Conservation (phyloP, 257 asterid genomes). For the Anisodus acutangulus region DNA sequence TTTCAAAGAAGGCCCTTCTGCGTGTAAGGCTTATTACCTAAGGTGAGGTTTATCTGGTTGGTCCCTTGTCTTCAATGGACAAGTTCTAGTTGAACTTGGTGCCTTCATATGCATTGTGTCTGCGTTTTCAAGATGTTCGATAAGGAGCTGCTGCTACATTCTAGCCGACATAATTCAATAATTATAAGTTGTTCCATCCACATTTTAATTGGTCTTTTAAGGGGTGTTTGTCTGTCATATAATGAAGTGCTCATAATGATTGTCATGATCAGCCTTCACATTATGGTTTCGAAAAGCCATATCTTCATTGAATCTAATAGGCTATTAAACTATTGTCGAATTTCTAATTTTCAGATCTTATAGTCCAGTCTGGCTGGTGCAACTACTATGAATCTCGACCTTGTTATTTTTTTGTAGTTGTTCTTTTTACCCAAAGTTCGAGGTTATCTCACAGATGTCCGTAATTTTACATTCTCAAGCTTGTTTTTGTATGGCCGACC, state of each 20-base stretch:
- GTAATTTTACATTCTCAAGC: conserved; percentile 9
- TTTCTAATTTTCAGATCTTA: conserved; percentile 14
- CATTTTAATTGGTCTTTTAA: background rate
- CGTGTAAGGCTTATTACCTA: conserved; percentile 86
- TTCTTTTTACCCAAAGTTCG: background rate
- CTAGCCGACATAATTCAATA: conserved; percentile 3
- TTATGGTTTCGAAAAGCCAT: conserved; percentile 32
- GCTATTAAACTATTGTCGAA: background rate
- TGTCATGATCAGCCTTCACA: background rate
- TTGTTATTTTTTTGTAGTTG: background rate
- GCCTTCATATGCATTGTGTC: conserved; percentile 10
- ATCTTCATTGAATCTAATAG: background rate
- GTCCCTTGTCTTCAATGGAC: conserved; percentile 22
- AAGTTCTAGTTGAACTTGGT: background rate
- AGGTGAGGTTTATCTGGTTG: conserved; percentile 53
- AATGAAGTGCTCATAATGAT: conserved; percentile 10
- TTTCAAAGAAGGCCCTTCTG: conserved; percentile 90
- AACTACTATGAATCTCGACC: background rate
- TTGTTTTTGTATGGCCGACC: background rate
- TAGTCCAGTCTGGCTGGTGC: background rate
- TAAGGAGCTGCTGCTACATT: background rate
- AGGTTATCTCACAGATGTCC: background rate
- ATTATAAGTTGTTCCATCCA: background rate
- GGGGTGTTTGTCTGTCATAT: background rate
- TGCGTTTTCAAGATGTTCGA: background rate